Base-by-base conservation (phyloP, 495 filamentous ascomycete species). In the Penicillium goetzii region DNA sequence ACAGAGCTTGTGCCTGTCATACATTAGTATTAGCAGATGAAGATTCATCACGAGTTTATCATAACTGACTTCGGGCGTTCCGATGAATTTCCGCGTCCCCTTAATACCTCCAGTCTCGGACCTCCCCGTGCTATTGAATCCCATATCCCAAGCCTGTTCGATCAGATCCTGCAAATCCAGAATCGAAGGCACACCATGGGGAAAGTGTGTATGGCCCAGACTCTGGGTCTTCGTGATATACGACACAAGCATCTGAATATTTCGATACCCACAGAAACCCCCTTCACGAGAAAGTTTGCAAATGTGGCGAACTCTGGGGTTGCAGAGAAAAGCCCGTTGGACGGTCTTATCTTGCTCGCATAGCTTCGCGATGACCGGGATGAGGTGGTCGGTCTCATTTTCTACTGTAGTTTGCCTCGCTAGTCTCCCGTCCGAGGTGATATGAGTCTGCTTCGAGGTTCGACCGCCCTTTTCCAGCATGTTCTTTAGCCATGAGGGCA, bases 241-340 rank as follows among this genome's bases (percentile, higher is more conserved):
- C 3, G 93, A 93, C 19, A 89, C 78, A 61, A 97, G 71, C 92
- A 97, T 96, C 69, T 99, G 95, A 43, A 97, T 97, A 73, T 97
- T 99, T 11, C 95, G 84, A 69, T 97, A 99, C n/a, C 95, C 95
- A 76, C 95, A 99, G 76, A 98, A 99, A 1, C 92, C 92, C 36
- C 93, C 90, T 75, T 97, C 93, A 38, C 80, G 84, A 11, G 82
- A 81, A 40, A 97, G 80, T 67, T 97, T 97, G 52, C 88, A 89
- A 19, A 99, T 84, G 71, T 97, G 93, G 40, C 86, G 84, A 1
- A 91, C 89, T 30, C 79, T 81, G 8, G 91, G 83, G 64, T 92
- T 86, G 73, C 95, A 98, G 32, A 96, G 74, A 67, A 91, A 97
- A 4, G 91, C 91, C 59, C 86, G 84, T 36, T 84, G 76, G 17